Conservation (phyloP, 176 grass and related monocot species). For the Eragrostis nindensis region DNA sequence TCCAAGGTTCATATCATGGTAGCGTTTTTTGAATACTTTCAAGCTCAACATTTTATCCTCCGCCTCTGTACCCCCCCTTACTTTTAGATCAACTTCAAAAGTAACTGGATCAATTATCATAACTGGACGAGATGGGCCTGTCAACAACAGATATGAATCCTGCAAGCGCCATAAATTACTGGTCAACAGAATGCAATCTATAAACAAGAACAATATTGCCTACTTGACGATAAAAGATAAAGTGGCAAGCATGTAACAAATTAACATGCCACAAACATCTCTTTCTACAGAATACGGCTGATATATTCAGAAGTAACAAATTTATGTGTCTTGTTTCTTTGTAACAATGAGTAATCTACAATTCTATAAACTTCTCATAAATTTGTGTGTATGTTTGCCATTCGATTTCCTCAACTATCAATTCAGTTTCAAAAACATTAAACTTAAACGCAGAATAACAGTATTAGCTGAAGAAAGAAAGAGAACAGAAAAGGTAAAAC, state of each 20-base stretch:
- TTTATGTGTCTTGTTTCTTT: neutral
- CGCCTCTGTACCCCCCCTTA: neutral
- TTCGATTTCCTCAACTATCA: too few relatives aligned
- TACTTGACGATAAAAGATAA: too few relatives aligned
- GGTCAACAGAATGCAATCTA: too few relatives aligned
- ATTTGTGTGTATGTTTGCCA: too few relatives aligned
- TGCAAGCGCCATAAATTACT: constrained; percentile 13
- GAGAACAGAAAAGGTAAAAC: neutral
- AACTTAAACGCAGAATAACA: neutral
- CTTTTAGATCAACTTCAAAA: neutral
- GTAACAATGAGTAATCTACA: neutral
- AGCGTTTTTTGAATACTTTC: neutral
- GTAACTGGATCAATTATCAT: neutral
- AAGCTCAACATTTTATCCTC: neutral
- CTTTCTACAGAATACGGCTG: too few relatives aligned
- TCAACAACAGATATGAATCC: constrained; percentile 9
- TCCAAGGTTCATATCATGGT: neutral
- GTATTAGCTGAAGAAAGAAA: neutral
- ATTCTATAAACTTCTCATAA: too few relatives aligned
- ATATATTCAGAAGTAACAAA: too few relatives aligned
- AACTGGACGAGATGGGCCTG: neutral
- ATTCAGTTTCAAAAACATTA: too few relatives aligned
- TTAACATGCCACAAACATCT: too few relatives aligned
- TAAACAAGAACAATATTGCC: too few relatives aligned
- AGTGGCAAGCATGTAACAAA: neutral